Evolutionary conservation across 2,329 filamentous ascomycete genomes (phyloP).

Genomic region (Zymoseptoria crescenta): DNA sequence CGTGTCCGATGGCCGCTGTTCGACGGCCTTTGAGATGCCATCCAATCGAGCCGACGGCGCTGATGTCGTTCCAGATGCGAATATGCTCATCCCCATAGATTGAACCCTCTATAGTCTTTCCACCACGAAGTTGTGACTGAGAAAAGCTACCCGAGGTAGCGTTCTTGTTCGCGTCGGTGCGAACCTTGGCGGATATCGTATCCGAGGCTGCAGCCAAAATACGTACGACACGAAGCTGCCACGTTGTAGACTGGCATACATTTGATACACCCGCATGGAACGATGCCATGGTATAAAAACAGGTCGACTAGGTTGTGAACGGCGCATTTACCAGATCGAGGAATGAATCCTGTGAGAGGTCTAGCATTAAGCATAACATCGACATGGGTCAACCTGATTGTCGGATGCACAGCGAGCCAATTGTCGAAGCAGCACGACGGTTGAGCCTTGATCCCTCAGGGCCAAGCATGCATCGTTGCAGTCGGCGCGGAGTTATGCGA

Average conservation of each 20-base stretch:
- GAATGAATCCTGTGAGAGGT: slow-evolving; percentile 3
- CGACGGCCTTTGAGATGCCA: neutral
- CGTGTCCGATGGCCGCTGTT: neutral
- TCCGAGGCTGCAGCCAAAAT: neutral
- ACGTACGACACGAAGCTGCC: slow-evolving; percentile 1
- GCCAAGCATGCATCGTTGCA: neutral
- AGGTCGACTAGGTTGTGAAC: slow-evolving; percentile 4
- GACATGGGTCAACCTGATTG: neutral
- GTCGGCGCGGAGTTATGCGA: neutral
- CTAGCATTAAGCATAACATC: slow-evolving; percentile 14
- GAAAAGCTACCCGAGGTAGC: neutral
- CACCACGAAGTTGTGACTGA: neutral
- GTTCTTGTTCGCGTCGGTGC: neutral
- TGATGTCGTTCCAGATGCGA: neutral
- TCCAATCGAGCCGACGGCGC: too few species aligned
- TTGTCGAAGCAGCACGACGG: neutral
- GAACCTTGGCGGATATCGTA: neutral
- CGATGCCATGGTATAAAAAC: neutral
- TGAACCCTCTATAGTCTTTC: neutral
- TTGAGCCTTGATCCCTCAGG: neutral
- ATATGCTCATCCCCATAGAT: neutral
- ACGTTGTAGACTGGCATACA: neutral
- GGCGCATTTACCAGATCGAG: neutral
- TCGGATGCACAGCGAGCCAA: neutral
- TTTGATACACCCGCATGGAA: neutral